These are phyloP conservation scores for Mycothermus thermophilus DNA, from an alignment of 495 filamentous ascomycete species.

Conservation along the genomic window DNA sequence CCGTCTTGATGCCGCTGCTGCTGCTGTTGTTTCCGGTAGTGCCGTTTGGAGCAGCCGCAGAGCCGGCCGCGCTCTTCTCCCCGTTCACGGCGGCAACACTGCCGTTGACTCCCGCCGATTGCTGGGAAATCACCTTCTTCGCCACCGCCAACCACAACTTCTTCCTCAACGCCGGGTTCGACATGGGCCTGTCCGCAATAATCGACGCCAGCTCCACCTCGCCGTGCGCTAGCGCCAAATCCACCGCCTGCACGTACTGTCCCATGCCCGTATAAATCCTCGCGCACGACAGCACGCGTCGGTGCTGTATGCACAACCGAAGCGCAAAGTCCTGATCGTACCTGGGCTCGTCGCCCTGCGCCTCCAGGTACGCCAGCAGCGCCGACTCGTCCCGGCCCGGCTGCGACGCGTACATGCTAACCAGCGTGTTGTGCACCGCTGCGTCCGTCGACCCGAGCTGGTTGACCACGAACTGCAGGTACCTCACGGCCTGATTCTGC, in stretches of 20 bases:
- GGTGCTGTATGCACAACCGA: slow-evolving; percentile 83
- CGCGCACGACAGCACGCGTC: slow-evolving; percentile 81
- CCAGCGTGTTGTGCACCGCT: slow-evolving; percentile 93
- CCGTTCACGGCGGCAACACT: no score
- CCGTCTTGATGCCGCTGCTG: slow-evolving; percentile 85
- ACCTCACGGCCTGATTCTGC: slow-evolving; percentile 88
- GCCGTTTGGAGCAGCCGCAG: no score
- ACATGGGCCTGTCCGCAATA: slow-evolving; percentile 75
- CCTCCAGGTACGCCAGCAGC: slow-evolving; percentile 76
- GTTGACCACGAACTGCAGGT: slow-evolving; percentile 86
- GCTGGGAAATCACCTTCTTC: slow-evolving; percentile 75
- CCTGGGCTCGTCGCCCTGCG: slow-evolving; percentile 48
- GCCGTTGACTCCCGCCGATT: no score
- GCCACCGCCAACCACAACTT: slow-evolving; percentile 91
- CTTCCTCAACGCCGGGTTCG: slow-evolving; percentile 70
- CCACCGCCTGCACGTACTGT: slow-evolving; percentile 81
- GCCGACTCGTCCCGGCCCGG: slow-evolving; percentile 66
- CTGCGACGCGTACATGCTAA: slow-evolving; percentile 89
- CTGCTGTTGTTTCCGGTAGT: no score
- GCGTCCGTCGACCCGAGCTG: slow-evolving; percentile 68
- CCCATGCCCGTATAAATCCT: slow-evolving; percentile 95
- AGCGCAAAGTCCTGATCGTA: slow-evolving; percentile 98
- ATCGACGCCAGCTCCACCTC: slow-evolving; percentile 79
- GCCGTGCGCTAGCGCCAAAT: slow-evolving; percentile 75
- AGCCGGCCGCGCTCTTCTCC: no score